These are phyloP conservation scores for Podila minutissima DNA, from an alignment of 192 early-diverging fungal genomes.

Conservation along the genomic window DNA sequence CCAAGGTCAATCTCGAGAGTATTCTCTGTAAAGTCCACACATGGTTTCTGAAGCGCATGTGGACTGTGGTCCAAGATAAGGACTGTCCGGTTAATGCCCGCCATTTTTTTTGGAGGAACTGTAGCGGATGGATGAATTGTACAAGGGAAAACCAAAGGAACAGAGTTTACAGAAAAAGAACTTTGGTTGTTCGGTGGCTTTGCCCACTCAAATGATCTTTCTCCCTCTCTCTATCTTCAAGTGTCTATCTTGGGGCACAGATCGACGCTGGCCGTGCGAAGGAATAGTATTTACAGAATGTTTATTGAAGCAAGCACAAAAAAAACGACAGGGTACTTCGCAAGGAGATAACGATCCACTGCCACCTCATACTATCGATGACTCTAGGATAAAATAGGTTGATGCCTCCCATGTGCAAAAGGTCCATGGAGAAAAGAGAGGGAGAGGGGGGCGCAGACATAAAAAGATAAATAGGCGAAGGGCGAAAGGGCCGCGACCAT, in stretches of 20 bases:
- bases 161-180: background rate
- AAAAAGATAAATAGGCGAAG: background rate
- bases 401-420: background rate
- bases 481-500: background rate
- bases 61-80: slow-evolving; percentile 37
- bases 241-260: background rate
- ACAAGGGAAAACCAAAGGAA: background rate
- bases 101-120: slow-evolving; percentile 4
- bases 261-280: background rate
- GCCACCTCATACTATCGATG: too few relatives aligned
- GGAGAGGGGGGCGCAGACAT: background rate
- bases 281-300: background rate
- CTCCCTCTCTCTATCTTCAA: background rate
- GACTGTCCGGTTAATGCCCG: slow-evolving; percentile 20
- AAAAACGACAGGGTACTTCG: too few relatives aligned
- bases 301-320: background rate
- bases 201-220: background rate
- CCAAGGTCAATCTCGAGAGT: background rate
- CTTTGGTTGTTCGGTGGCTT: background rate
- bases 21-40: slow-evolving; percentile 4
- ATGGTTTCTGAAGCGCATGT: slow-evolving; percentile 17
- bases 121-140: background rate
- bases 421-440: slow-evolving; percentile 3
- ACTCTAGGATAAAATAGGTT: too few relatives aligned
- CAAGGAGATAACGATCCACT: too few relatives aligned